These are phyloP conservation scores for Colletotrichum truncatum DNA, from an alignment of 2,329 filamentous ascomycete species.

Conservation along the genomic window DNA sequence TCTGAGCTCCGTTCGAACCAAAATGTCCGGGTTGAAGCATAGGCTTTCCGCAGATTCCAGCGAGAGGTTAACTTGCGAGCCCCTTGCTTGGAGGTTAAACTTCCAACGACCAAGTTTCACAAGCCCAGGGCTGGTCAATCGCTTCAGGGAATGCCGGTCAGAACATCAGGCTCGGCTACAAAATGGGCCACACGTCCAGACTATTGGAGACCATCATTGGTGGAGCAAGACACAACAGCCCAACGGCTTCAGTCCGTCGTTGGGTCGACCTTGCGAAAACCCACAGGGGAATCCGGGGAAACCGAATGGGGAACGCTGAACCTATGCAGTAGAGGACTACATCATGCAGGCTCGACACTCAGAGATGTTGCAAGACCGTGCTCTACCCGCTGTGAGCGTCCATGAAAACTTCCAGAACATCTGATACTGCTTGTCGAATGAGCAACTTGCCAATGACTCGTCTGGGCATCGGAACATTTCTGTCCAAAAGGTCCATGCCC, in stretches of 20 bases:
- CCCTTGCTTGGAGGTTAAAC: slow-evolving; percentile 10
- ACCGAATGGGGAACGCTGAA: neutral
- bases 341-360: slow-evolving; percentile 1
- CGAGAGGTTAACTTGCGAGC: slow-evolving; percentile 5
- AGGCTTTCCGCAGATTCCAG: neutral
- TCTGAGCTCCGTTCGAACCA: neutral
- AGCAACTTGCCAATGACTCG: slow-evolving; percentile 9
- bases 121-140: slow-evolving; percentile 13
- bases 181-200: neutral
- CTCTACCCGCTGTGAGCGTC: neutral
- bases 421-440: neutral
- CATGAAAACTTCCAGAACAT: slow-evolving; percentile 5
- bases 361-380: slow-evolving; percentile 1
- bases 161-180: slow-evolving; percentile 14
- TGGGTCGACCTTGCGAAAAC: slow-evolving; percentile 11
- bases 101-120: slow-evolving; percentile 27
- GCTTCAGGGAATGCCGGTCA: slow-evolving; percentile 16
- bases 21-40: neutral
- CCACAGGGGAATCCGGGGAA: slow-evolving; percentile 15
- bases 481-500: neutral
- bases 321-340: neutral
- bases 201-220: neutral
- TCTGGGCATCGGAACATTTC: neutral
- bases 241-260: neutral
- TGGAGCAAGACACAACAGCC: neutral